These are phyloP conservation scores for Epichloe baconii DNA, from an alignment of 2,329 filamentous ascomycete species.

Conservation along the genomic window DNA sequence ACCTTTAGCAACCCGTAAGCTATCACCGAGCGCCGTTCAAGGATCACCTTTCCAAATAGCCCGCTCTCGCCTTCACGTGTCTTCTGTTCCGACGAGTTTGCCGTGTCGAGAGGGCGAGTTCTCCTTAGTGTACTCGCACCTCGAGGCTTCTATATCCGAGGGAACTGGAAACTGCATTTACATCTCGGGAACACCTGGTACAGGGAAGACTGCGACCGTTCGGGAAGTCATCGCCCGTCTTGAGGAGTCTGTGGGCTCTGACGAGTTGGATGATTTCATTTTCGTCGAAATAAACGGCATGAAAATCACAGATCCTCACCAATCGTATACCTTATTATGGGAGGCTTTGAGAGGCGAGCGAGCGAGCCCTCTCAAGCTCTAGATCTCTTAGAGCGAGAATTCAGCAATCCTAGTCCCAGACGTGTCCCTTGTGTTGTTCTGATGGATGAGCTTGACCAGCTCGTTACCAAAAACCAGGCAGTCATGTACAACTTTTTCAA, in stretches of 20 bases:
- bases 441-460: constrained; percentile 96
- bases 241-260: constrained; percentile 72
- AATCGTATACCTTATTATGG: constrained; percentile 91
- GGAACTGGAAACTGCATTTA: constrained; percentile 95
- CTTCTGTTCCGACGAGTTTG: constrained; percentile 76
- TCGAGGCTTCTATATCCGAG: constrained; percentile 87
- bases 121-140: constrained; percentile 78
- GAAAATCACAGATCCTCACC: constrained; percentile 97
- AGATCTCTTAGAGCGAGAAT: constrained; percentile 82
- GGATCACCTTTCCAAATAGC: constrained; percentile 87
- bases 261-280: constrained; percentile 95
- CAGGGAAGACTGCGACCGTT: constrained; percentile 94
- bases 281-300: constrained; percentile 99
- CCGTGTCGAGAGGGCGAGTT: constrained; percentile 92
- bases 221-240: constrained; percentile 85
- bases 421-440: constrained; percentile 90
- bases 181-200: constrained; percentile 96
- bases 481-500: constrained; percentile 99
- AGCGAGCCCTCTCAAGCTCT: constrained; percentile 86
- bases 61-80: constrained; percentile 79
- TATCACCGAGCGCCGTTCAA: constrained; percentile 62
- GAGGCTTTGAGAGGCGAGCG: constrained; percentile 88
- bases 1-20: constrained; percentile 73
- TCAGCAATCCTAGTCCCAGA: constrained; percentile 78
- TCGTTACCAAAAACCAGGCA: constrained; percentile 96